Evolutionary conservation across 768 basidiomycete species (phyloP), one percentile per base, ranked within the genome.

Genomic region (Candolleomyces aberdarensis): DNA sequence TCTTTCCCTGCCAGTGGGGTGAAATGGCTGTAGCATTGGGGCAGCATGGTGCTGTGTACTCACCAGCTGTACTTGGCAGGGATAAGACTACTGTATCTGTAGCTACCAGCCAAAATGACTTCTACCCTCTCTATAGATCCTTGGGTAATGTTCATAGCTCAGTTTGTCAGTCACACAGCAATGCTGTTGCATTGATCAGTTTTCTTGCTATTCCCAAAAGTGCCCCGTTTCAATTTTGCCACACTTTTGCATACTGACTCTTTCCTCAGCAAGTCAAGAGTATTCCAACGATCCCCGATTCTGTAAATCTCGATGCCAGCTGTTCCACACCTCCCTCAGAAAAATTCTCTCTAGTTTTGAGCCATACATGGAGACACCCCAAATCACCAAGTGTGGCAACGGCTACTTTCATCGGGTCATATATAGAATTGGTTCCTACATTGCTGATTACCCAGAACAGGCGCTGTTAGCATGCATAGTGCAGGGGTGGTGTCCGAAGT

Each of bases 201-300:
- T 76, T 78, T 58, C 65, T 76, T 15, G 63, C 75, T 0, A 78
- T 77, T 40, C 72, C 75, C 0, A 78, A 77, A 63, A 63, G 75
- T 77, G 44, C n/a, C 58, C 66, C 39, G 31, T 60, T 17, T 15
- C 31, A 13, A 17, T n/a, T 17, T 15, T 4, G n/a, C n/a, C n/a
- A n/a, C 5, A 17, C 19, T 5, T 5, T 15, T 4, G 36, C 5
- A 39, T 15, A 49, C 14, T 19, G 19, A 14, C 20, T 49, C 10
- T 49, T 49, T 54, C 13, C 8, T 3, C 41, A 43, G 17, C 8
- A 8, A 17, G 41, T 17, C 8, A 17, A 43, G 17, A 43, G 17
- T 9, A 17, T 43, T 8, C 8, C 8, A 43, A 43, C 67, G 75
- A 55, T 80, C 66, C 41, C 57, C 40, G 7, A 22, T 48, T 14